Evolutionary conservation across 108 stramenopile species (phyloP), one percentile per base, ranked within the genome.

Genomic region (Fragilaria crotonensis): DNA sequence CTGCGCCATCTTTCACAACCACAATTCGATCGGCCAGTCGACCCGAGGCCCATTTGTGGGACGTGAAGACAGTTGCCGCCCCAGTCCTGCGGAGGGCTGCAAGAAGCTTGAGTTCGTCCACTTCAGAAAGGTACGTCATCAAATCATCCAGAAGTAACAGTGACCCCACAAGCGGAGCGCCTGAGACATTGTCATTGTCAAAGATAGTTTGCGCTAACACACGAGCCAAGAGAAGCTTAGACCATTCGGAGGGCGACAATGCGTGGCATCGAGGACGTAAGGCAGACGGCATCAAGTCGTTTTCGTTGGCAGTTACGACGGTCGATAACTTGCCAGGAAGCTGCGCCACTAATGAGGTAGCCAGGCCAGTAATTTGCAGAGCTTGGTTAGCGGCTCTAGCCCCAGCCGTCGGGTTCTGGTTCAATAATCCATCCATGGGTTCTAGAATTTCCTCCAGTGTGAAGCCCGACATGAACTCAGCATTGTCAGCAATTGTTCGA

Each of bases 171-270:
- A 93, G 48, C 2, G 81, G 73, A n/a, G 17, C 45, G 3, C 61
- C 59, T 14, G 70, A 60, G 11, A 78, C 49, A 56, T 77, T 85
- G 25, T 87, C 87, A 63, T 87, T 89, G 30, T 84, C 81, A 23
- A 75, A 76, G 23, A 93, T 80, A 7, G 84, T 59, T 62, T 89
- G 91, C 1, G 87, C 83, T 33, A 93, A 68, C 0, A 87, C 78
- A 52, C 77, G 66, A 5, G 91, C 72, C 5, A 93, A 58, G 14
- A 93, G 54, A 26, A 89, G 65, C 51, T 85, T 83, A 18, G 85
- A 84, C 91, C 91, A 93, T 59, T 93, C 91, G 7, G 77, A 76
- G 30, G 91, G 84, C 4, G 91, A 93, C 7, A 93, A 55, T 14
- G 76, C 45, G 31, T 66, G 54, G 23, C 74, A 63, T 19, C 74